Base-by-base conservation (phyloP, 352 stramenopile genomes). In the Phytopythium helicoides region DNA sequence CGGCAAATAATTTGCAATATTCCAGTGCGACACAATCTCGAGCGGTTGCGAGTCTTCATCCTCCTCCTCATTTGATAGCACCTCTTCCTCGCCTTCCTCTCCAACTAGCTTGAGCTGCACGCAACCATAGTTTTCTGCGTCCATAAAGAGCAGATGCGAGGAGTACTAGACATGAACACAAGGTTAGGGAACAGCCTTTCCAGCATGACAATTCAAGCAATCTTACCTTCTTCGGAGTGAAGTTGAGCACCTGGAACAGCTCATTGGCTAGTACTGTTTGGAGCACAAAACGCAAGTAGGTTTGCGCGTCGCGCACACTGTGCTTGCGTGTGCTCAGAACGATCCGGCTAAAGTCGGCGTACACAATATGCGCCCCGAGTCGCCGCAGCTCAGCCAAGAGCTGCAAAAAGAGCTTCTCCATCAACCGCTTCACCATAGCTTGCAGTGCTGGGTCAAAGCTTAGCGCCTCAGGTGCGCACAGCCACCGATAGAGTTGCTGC, bases 121-220 rank as follows among this genome's bases (percentile, higher is more conserved):
- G 38, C 87, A 96, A 31, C 94, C 95, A 56, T 96, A 98, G 58
- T 99, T 99, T 54, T 98, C 91, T 12, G 94, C 83, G 64, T 99
- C 95, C 26, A 98, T 57, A 55, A 98, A 99, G 11, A 99, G 64
- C 22, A 98, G 71, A 55, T 98, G 83, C 25, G 91, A 82, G 55
- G 95, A 96, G 59, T 89, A 98, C 56, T 77, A 76, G 47, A 58
- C 15, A 52, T 3, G 19, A 47, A 6, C 53, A 54, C 37, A 26
- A 35, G 19, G n/a, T 40, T 18, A 52, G 14, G 15, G 8, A 54
- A 22, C 23, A 54, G 39, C 18, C 14, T 14, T 38, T 52, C 11
- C 11, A 10, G 34, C 11, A 38, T 38, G 34, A n/a, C n/a, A n/a
- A n/a, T n/a, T n/a, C n/a, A n/a, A n/a, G 8, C 15, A 11, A 14